Evolutionary conservation across 1,284 basidiomycete species (phyloP).

Genomic region (Ceratobasidium sp.): DNA sequence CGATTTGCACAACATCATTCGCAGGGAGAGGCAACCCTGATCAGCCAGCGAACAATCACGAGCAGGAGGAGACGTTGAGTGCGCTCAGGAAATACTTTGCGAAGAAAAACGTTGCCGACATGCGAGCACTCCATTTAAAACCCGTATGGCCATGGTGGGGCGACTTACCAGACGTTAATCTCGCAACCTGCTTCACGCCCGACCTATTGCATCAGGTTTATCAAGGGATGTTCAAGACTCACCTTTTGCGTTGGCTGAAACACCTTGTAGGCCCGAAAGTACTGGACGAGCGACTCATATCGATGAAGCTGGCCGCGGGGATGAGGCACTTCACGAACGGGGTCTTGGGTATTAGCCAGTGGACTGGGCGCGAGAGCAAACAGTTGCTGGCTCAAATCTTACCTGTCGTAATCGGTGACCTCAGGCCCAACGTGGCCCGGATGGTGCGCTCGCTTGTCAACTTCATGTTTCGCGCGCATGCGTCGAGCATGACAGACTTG

Average conservation of each 20-base stretch:
- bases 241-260: not conserved
- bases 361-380: conserved; percentile 55
- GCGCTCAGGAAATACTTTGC: not conserved
- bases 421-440: not conserved
- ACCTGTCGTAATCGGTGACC: conserved; percentile 15
- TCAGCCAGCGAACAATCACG: not conserved
- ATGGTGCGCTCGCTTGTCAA: not conserved
- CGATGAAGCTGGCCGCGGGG: conserved; percentile 6
- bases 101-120: not conserved
- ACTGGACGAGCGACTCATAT: not conserved
- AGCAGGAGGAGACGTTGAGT: conserved; percentile 4
- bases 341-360: conserved; percentile 50
- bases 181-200: conserved; percentile 43
- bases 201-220: conserved; percentile 48
- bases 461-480: conserved; percentile 12
- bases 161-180: conserved; percentile 37
- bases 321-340: conserved; percentile 10
- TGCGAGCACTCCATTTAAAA: not conserved
- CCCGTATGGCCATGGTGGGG: conserved; percentile 40
- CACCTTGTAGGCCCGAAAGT: not conserved
- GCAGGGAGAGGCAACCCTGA: not conserved
- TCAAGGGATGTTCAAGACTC: conserved; percentile 41
- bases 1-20: not conserved
- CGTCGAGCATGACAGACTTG: conserved; percentile 8
- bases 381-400: conserved; percentile 54